phyloP scores from a whole-genome alignment of 257 asterid species.

The Catharanthus roseus region DNA sequence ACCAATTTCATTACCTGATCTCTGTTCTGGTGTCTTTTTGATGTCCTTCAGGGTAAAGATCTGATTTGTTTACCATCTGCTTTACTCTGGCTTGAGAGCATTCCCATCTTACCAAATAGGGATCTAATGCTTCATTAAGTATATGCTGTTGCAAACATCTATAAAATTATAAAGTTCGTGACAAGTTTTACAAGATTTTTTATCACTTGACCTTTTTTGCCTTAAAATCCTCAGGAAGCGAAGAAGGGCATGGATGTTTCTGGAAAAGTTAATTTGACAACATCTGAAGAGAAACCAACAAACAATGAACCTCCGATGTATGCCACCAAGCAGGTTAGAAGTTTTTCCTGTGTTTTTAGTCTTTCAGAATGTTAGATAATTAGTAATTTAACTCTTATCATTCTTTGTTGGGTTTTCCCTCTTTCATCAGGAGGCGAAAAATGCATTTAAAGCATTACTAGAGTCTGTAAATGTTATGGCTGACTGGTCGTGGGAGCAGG shows the following conservation, averaged over 20 bases:
- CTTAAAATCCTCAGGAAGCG: slow-evolving; percentile 41
- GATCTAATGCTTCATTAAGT: neutral
- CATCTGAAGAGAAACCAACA: slow-evolving; percentile 54
- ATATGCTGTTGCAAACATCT: neutral
- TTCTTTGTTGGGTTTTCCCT: neutral
- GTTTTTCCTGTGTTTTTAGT: slow-evolving; percentile 21
- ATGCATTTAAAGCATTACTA: slow-evolving; percentile 77
- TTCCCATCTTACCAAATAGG: neutral
- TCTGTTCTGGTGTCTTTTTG: neutral
- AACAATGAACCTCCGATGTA: slow-evolving; percentile 64
- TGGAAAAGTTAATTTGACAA: slow-evolving; percentile 45
- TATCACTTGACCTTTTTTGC: neutral
- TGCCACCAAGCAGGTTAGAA: slow-evolving; percentile 81
- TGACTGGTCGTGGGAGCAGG: slow-evolving; percentile 99
- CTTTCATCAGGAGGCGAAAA: slow-evolving; percentile 78
- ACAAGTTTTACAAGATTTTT: neutral
- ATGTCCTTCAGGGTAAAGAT: neutral
- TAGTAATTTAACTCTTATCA: neutral
- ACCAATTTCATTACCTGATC: neutral
- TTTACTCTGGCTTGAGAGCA: neutral
- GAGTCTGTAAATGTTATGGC: slow-evolving; percentile 88
- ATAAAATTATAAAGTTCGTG: neutral
- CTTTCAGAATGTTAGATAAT: slow-evolving; percentile 11
- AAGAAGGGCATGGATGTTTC: slow-evolving; percentile 49
- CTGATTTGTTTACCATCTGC: too few relatives aligned